Base-by-base conservation (phyloP, 2,329 filamentous ascomycete species). In the Drechslerella coelobrocha region DNA sequence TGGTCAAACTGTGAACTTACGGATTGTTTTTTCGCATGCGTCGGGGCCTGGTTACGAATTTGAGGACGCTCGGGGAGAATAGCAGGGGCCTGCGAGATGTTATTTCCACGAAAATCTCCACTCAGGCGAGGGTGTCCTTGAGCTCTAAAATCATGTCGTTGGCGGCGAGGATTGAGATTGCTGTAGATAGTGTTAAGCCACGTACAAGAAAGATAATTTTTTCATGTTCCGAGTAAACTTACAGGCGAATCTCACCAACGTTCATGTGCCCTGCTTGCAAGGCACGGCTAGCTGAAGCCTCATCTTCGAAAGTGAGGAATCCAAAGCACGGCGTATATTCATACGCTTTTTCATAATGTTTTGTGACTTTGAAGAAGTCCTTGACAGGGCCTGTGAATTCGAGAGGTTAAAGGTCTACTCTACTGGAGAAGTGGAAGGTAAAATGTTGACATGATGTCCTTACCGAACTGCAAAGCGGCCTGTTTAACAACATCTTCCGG, bases 331-430 rank as follows among this genome's bases (percentile, higher is more conserved):
- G 66, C 7, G 43, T 47, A 14, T 71, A 71, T 50, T 71, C 66
- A 9, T 71, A 71, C 2, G 66, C 66, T 14, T 60, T 63, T 47
- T 71, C 66, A 21, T 29, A 47, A 21, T 71, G 53, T n/a, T 45
- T 24, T 23, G 31, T 71, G 34, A 71, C 66, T 21, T 71, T 71
- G 31, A 71, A 71, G 21, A 71, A 71, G 8, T 71, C 59, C 48
- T 71, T 71, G 17, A 71, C 66, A 26, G 57, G 52, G 24, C 66
- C 66, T 56, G 21, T 17, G n/a, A n/a, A n/a, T 21, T 66, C 12
- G 1, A 17, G 12, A 9, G 21, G 14, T 24, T 12, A 24, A 45
- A 12, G 9, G 19, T 65, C 21, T 51, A 37, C 43, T 5, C 10
- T n/a, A 26, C 5, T 9, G 21, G 19, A 19, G 24, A 23, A 37